phyloP scores from a whole-genome alignment of 495 filamentous ascomycete species.

The Penicillium pancosmium region DNA sequence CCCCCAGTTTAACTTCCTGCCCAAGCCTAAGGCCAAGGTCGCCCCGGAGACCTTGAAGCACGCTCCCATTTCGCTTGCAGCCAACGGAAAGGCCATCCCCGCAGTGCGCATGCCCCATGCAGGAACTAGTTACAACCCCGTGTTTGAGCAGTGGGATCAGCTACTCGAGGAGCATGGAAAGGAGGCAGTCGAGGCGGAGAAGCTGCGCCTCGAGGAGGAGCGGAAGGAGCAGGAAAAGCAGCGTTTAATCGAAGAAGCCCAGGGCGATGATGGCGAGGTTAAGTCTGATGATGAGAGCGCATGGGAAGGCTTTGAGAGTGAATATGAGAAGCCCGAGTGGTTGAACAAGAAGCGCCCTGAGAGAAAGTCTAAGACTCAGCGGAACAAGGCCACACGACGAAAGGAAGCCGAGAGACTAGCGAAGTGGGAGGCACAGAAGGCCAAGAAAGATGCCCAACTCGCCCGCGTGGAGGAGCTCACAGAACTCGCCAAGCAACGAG shows the following conservation, averaged over 20 bases:
- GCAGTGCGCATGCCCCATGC: slow-evolving; percentile 77
- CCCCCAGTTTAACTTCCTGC: slow-evolving; percentile 60
- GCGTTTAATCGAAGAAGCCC: slow-evolving; percentile 57
- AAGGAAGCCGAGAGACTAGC: slow-evolving; percentile 80
- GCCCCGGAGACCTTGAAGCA: slow-evolving; percentile 76
- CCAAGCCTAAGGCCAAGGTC: slow-evolving; percentile 63
- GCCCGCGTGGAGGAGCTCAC: slow-evolving; percentile 67
- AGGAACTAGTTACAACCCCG: slow-evolving; percentile 89
- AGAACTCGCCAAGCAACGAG: slow-evolving; percentile 61
- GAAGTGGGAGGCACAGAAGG: slow-evolving; percentile 70
- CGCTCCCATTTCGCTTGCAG: slow-evolving; percentile 76
- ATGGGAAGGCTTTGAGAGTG: slow-evolving; percentile 84
- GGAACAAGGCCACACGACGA: slow-evolving; percentile 82
- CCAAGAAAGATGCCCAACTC: slow-evolving; percentile 66
- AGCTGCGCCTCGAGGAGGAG: slow-evolving; percentile 69
- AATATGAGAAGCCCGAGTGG: slow-evolving; percentile 62
- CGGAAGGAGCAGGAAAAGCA: slow-evolving; percentile 61
- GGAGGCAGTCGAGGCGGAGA: slow-evolving; percentile 78
- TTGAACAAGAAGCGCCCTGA: slow-evolving; percentile 71
- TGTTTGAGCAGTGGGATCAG: slow-evolving; percentile 78
- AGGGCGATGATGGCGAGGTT: slow-evolving; percentile 66
- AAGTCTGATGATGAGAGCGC: slow-evolving; percentile 83
- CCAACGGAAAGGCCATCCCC: slow-evolving; percentile 73
- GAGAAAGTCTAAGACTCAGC: slow-evolving; percentile 81
- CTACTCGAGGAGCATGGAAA: slow-evolving; percentile 72